Percentiles rank a stretch among this genome's conserved stretches.
Conservation (phyloP, 2,329 filamentous ascomycete species). For the Nemania sp. region DNA sequence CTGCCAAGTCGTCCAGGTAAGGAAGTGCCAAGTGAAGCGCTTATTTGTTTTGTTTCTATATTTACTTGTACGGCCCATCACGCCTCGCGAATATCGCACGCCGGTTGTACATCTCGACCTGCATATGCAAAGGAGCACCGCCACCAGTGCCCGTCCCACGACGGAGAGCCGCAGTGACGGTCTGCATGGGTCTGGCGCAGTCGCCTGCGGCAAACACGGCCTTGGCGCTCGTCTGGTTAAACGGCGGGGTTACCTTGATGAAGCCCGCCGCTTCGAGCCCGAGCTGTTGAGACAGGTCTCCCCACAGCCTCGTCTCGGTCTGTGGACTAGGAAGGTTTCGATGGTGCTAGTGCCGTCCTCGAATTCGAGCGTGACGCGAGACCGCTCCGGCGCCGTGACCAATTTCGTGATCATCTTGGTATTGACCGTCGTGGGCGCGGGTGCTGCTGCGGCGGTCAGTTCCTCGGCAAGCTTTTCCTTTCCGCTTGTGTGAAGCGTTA, state of each 20-base stretch:
- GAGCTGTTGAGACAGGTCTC: conserved; percentile 18
- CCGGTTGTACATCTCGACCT: conserved; percentile 13
- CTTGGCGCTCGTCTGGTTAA: conserved; percentile 23
- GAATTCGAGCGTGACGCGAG: not conserved
- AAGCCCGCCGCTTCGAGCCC: conserved; percentile 18
- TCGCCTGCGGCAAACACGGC: conserved; percentile 22
- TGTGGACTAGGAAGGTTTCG: conserved; percentile 24
- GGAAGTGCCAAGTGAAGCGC: too few relatives aligned
- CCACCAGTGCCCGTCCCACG: conserved; percentile 8
- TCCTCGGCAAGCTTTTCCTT: conserved; percentile 16
- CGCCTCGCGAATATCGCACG: conserved; percentile 7
- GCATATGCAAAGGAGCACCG: conserved; percentile 12
- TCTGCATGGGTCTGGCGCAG: conserved; percentile 23
- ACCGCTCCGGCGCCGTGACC: conserved; percentile 5
- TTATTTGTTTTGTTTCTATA: too few relatives aligned
- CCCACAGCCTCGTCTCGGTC: conserved; percentile 22
- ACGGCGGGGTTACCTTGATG: conserved; percentile 14
- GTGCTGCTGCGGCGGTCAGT: conserved; percentile 1
- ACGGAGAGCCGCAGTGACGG: conserved; percentile 4
- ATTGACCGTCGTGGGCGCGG: conserved; percentile 20
- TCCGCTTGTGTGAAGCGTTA: conserved; percentile 13
- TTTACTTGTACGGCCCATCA: too few relatives aligned
- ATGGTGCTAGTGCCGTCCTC: conserved; percentile 11
- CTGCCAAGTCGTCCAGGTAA: too few relatives aligned
- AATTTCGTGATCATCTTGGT: conserved; percentile 13